These are phyloP conservation scores for Colletotrichum gigasporum DNA, from an alignment of 2,329 filamentous ascomycete genomes.

Conservation along the genomic window DNA sequence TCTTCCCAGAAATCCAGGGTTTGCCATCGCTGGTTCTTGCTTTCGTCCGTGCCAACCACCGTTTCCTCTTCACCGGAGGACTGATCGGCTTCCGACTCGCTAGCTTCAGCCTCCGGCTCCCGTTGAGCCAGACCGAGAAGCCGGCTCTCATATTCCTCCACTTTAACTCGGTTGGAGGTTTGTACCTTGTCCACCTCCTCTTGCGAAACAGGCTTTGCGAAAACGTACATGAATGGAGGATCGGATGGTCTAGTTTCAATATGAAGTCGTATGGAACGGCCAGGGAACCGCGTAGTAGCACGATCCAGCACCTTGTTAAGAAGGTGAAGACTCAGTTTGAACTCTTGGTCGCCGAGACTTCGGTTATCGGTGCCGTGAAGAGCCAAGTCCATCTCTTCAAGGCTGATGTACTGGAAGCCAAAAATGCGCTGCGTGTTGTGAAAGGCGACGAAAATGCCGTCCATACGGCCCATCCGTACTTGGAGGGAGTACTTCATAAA, in stretches of 20 bases:
- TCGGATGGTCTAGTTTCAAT: slow-evolving; percentile 76
- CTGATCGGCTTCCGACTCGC: slow-evolving; percentile 30
- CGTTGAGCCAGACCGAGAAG: slow-evolving; percentile 61
- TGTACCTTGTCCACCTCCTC: slow-evolving; percentile 81
- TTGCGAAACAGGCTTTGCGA: slow-evolving; percentile 83
- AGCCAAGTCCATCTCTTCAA: slow-evolving; percentile 88
- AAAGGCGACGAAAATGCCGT: slow-evolving; percentile 96
- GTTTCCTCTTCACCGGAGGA: slow-evolving; percentile 21
- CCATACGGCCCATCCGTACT: slow-evolving; percentile 97
- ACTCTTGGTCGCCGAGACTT: slow-evolving; percentile 82
- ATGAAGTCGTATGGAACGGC: slow-evolving; percentile 79
- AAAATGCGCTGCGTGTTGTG: slow-evolving; percentile 97
- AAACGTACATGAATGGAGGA: slow-evolving; percentile 83
- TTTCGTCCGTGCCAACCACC: slow-evolving; percentile 24
- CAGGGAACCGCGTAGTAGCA: slow-evolving; percentile 79
- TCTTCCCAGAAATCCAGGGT: slow-evolving; percentile 60
- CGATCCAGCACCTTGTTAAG: slow-evolving; percentile 82
- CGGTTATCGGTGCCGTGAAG: slow-evolving; percentile 81
- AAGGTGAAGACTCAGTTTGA: slow-evolving; percentile 80
- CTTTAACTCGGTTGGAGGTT: slow-evolving; percentile 67
- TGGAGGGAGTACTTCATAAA: slow-evolving; percentile 98
- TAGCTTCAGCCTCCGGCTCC: slow-evolving; percentile 38
- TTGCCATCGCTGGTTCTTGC: slow-evolving; percentile 35
- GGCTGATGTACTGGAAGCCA: slow-evolving; percentile 92
- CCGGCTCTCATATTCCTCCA: slow-evolving; percentile 74